Evolutionary conservation across 345 rosid species (phyloP), one percentile per base, ranked within the genome.

Genomic region (Nasturtium officinale): DNA sequence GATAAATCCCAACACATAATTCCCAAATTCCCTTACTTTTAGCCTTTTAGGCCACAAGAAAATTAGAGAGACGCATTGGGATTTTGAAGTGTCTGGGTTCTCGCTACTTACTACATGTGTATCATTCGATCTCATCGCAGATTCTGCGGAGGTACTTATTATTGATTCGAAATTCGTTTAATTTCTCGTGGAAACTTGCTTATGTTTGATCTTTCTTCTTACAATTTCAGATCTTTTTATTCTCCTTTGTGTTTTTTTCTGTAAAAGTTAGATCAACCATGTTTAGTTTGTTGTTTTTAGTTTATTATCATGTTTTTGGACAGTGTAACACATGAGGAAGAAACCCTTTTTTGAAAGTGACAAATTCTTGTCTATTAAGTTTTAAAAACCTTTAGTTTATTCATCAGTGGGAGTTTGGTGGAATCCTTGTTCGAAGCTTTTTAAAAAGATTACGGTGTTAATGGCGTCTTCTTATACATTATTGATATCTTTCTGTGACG

Each of bases 331-430:
- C 48, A 67, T 67, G 62, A 51, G 40, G 15, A 4, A 12, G 72
- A 66, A 42, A 21, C 38, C 18, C 32, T 58, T 66, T 37, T 29
- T 13, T 29, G 35, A 46, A 56, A 77, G 80, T 35, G 37, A 56
- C 45, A 29, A 56, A 30, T 47, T 70, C 33, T 32, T 61, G 37
- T 75, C 37, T 67, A 13, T 43, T 9, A 4, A 23, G 11, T 18
- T 20, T n/a, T 3, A 17, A 55, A 63, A 29, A n/a, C 37, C 57
- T 63, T 63, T 64, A 77, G 20, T 71, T 75, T 63, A 71, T 63
- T 71, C 30, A 37, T 30, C 3, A 76, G 72, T 71, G 76, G 68
- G 67, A 57, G 76, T 77, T 77, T 50, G 76, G 76, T 77, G 80
- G 76, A 67, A 77, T 77, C 76, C 48, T 77, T 38, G 61, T 77